Conservation (phyloP, 2,329 filamentous ascomycete genomes). For the Davidsoniella neocaledoniae region DNA sequence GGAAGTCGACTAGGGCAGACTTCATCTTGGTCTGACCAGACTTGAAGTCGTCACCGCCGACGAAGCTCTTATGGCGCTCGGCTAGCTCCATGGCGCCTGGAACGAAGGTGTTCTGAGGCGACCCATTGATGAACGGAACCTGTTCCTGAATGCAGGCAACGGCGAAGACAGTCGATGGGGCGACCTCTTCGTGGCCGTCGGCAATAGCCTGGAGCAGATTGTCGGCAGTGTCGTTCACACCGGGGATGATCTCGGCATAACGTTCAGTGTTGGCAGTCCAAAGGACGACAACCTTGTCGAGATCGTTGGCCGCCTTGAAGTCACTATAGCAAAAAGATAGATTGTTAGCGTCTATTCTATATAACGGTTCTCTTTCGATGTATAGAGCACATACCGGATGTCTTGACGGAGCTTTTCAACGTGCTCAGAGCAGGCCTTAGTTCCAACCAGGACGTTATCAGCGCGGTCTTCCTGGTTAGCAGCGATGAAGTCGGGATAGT, state of each 20-base stretch:
- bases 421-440: slow-evolving; percentile 71
- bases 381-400: slow-evolving; percentile 39
- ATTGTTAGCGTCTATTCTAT: not conserved
- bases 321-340: slow-evolving; percentile 32
- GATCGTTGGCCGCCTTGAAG: slow-evolving; percentile 69
- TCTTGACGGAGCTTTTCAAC: slow-evolving; percentile 87
- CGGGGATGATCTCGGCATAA: slow-evolving; percentile 71
- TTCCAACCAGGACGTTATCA: slow-evolving; percentile 73
- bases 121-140: slow-evolving; percentile 95
- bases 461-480: slow-evolving; percentile 95
- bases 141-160: slow-evolving; percentile 85
- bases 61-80: slow-evolving; percentile 72
- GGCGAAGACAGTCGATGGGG: slow-evolving; percentile 89
- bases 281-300: slow-evolving; percentile 93
- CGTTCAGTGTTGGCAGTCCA: slow-evolving; percentile 99
- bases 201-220: slow-evolving; percentile 83
- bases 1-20: slow-evolving; percentile 92
- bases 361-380: slow-evolving; percentile 21
- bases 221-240: slow-evolving; percentile 92
- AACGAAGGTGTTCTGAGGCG: slow-evolving; percentile 97
- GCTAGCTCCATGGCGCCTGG: slow-evolving; percentile 82
- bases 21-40: slow-evolving; percentile 99
- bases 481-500: slow-evolving; percentile 98
- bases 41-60: slow-evolving; percentile 98
- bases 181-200: slow-evolving; percentile 72